Conservation (phyloP, 768 basidiomycete species). For the Leccinum uliginosum region DNA sequence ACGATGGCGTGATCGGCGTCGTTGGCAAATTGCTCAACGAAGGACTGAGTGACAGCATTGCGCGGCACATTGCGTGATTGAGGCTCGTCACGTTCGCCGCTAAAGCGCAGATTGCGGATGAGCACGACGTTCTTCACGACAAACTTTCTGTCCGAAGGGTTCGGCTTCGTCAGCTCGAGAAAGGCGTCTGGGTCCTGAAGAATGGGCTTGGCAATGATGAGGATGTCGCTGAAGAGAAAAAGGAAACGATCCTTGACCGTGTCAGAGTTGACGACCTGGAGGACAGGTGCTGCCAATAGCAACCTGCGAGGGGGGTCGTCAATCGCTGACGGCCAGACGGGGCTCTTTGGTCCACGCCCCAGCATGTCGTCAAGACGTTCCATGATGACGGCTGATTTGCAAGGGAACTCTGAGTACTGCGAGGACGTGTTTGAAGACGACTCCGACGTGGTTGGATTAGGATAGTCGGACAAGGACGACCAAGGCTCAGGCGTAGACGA, state of each 20-base stretch:
- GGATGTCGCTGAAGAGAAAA: slow-evolving; percentile 94
- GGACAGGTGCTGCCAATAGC: slow-evolving; percentile 76
- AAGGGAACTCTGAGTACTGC: slow-evolving; percentile 48
- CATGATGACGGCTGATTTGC: slow-evolving; percentile 52
- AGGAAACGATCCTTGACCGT: slow-evolving; percentile 95
- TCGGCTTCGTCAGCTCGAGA: slow-evolving; percentile 53
- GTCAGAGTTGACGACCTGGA: slow-evolving; percentile 92
- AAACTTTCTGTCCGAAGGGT: slow-evolving; percentile 67
- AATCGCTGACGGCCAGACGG: slow-evolving; percentile 58
- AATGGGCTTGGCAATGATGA: slow-evolving; percentile 90
- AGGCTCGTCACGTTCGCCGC: slow-evolving; percentile 63
- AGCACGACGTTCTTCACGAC: slow-evolving; percentile 87
- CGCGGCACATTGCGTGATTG: slow-evolving; percentile 45
- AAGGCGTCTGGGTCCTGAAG: slow-evolving; percentile 62
- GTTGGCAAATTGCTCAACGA: slow-evolving; percentile 74
- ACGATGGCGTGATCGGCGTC: slow-evolving; percentile 79
- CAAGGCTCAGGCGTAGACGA: slow-evolving; percentile 75
- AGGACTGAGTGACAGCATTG: slow-evolving; percentile 63
- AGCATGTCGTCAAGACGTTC: slow-evolving; percentile 70
- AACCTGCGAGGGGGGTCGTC: slow-evolving; percentile 88
- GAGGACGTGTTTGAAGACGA: slow-evolving; percentile 75
- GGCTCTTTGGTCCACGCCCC: slow-evolving; percentile 54
- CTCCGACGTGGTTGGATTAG: slow-evolving; percentile 63
- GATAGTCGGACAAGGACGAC: slow-evolving; percentile 70
- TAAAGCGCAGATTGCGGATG: slow-evolving; percentile 64